These are phyloP conservation scores for Agaricales sp. DNA, from an alignment of 1,284 basidiomycete species.

Conservation along the genomic window DNA sequence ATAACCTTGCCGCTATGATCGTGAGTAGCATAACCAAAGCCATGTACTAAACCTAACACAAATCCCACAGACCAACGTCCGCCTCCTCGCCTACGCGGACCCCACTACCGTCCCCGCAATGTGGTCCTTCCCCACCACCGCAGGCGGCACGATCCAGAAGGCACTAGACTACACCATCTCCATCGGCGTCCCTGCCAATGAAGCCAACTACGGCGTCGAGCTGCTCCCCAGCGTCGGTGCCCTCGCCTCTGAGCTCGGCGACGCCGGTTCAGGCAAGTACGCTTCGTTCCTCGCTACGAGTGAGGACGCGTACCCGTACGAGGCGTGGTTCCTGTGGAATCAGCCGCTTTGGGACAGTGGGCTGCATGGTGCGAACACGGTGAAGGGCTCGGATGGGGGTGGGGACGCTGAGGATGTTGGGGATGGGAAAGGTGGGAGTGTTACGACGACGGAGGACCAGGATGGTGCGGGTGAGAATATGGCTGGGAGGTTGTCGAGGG, in stretches of 20 bases:
- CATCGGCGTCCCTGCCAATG: slow-evolving; percentile 22
- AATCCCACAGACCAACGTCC: slow-evolving; percentile 43
- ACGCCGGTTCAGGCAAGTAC: slow-evolving; percentile 36
- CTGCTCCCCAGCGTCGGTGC: slow-evolving; percentile 40
- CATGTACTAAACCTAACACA: no score
- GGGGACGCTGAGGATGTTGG: neutral
- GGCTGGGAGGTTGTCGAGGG: no score
- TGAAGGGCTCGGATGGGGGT: neutral
- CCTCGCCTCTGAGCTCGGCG: slow-evolving; percentile 43
- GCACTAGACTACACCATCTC: slow-evolving; percentile 49
- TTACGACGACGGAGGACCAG: neutral
- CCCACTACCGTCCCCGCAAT: slow-evolving; percentile 23
- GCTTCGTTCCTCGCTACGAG: slow-evolving; percentile 28
- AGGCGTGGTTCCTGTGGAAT: slow-evolving; percentile 44
- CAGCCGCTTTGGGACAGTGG: slow-evolving; percentile 29
- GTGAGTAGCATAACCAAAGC: slow-evolving; percentile 29
- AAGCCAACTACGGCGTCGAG: slow-evolving; percentile 27
- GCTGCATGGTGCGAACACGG: neutral
- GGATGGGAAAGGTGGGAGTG: neutral
- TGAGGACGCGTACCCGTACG: slow-evolving; percentile 25
- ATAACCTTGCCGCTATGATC: slow-evolving; percentile 61
- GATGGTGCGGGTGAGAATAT: neutral
- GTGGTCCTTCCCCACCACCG: slow-evolving; percentile 37
- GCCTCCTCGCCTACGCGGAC: slow-evolving; percentile 33
- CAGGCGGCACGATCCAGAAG: slow-evolving; percentile 42